Conservation (phyloP, 106 monocot species). For the Dendrobium officinale region DNA sequence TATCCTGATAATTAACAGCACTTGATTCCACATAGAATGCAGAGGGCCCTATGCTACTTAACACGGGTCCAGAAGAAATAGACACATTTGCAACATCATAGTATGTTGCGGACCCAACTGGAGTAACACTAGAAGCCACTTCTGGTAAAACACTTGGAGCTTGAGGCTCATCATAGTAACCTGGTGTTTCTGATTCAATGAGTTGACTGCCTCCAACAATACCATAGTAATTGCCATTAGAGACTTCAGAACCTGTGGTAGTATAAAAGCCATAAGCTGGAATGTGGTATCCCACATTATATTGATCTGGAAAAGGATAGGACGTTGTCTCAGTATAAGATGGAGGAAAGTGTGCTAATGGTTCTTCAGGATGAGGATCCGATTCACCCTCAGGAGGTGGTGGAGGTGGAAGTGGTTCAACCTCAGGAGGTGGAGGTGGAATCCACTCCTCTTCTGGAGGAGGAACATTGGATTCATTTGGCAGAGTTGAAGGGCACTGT, state of each 20-base stretch:
- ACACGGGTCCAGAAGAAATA: constrained; percentile 23
- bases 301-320: constrained; percentile 47
- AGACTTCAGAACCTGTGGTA: constrained; percentile 23
- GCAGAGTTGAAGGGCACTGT: constrained; percentile 15
- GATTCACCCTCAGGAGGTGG: constrained; percentile 33
- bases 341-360: constrained; percentile 20
- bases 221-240: constrained; percentile 42
- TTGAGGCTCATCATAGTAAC: constrained; percentile 41
- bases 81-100: constrained; percentile 30
- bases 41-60: constrained; percentile 22
- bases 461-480: constrained; percentile 36
- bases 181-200: constrained; percentile 23
- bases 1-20: constrained; percentile 21
- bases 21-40: constrained; percentile 33
- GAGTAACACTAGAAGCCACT: constrained; percentile 15
- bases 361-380: constrained; percentile 43
- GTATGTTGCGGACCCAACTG: constrained; percentile 28
- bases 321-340: constrained; percentile 22
- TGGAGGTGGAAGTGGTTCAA: constrained; percentile 67
- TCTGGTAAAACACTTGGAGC: constrained; percentile 24
- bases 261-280: constrained; percentile 53
- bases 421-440: constrained; percentile 83
- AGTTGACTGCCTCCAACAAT: constrained; percentile 28
- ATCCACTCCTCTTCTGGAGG: constrained; percentile 83
- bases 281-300: constrained; percentile 36